These are phyloP conservation scores for Monocercomonoides exilis DNA, from an alignment of 78 protist species.

Conservation along the genomic window DNA sequence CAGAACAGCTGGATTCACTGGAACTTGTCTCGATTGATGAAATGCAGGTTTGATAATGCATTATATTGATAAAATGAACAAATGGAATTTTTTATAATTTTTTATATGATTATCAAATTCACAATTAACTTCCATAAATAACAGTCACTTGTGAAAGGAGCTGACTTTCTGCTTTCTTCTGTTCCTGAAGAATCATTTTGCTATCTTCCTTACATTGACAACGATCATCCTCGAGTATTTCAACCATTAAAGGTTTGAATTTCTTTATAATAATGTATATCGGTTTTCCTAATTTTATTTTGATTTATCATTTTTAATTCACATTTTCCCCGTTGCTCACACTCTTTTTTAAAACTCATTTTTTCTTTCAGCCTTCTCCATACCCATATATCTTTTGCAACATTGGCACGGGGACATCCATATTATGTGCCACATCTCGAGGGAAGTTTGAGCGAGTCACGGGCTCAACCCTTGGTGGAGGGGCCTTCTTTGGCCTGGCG, in stretches of 20 bases:
- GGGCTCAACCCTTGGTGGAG: background rate
- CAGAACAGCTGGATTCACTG: background rate
- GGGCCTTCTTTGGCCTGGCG: background rate
- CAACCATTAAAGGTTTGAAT: background rate
- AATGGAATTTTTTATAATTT: too few relatives aligned
- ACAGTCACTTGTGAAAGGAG: background rate
- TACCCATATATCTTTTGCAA: background rate
- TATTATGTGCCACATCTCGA: background rate
- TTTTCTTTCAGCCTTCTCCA: background rate
- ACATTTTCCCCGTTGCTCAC: too few relatives aligned
- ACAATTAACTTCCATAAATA: too few relatives aligned
- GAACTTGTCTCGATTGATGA: background rate
- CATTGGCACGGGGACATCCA: background rate
- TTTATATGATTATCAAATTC: too few relatives aligned
- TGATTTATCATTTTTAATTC: too few relatives aligned
- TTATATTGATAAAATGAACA: too few relatives aligned
- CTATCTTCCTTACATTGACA: background rate
- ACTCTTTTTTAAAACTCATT: too few relatives aligned
- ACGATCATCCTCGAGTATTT: background rate
- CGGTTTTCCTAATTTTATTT: too few relatives aligned
- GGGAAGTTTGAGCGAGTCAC: background rate
- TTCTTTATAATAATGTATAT: too few relatives aligned
- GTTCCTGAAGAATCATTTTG: background rate
- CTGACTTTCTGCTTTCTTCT: background rate
- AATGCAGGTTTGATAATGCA: background rate